Conservation (phyloP, 2,329 filamentous ascomycete genomes). For the Thermochaetoides dissita region DNA sequence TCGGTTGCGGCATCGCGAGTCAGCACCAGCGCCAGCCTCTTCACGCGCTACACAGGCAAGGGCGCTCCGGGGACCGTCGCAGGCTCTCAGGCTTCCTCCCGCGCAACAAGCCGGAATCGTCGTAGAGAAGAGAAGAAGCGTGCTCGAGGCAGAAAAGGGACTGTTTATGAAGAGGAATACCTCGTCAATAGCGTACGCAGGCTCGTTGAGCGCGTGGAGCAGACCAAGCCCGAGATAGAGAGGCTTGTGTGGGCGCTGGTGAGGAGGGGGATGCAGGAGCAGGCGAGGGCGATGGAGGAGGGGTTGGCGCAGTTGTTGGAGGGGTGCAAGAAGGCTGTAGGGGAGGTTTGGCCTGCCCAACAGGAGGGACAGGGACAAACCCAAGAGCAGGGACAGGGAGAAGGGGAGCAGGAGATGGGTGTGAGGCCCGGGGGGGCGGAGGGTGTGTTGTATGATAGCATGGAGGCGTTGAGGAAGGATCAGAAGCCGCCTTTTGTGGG, state of each 20-base stretch:
- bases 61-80: slow-evolving; percentile 7
- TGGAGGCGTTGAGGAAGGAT: slow-evolving; percentile 30
- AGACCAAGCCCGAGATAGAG: slow-evolving; percentile 56
- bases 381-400: slow-evolving; percentile 13
- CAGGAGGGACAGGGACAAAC: slow-evolving; percentile 12
- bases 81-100: slow-evolving; percentile 52
- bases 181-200: slow-evolving; percentile 75
- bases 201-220: slow-evolving; percentile 69
- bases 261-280: slow-evolving; percentile 73
- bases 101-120: slow-evolving; percentile 77
- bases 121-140: slow-evolving; percentile 88
- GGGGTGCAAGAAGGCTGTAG: slow-evolving; percentile 51
- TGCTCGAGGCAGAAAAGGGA: slow-evolving; percentile 86
- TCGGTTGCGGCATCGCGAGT: slow-evolving; percentile 69
- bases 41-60: slow-evolving; percentile 26
- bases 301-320: slow-evolving; percentile 62
- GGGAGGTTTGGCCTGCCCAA: slow-evolving; percentile 45
- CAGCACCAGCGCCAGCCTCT: slow-evolving; percentile 67
- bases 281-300: slow-evolving; percentile 62
- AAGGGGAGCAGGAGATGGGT: slow-evolving; percentile 15
- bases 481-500: slow-evolving; percentile 36
- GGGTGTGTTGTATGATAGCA: slow-evolving; percentile 37
- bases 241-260: slow-evolving; percentile 64
- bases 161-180: slow-evolving; percentile 96
- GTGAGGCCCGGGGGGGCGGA: slow-evolving; percentile 33